Base-by-base conservation (phyloP, 805 yeast genomes). In the Candida broadrunensis region DNA sequence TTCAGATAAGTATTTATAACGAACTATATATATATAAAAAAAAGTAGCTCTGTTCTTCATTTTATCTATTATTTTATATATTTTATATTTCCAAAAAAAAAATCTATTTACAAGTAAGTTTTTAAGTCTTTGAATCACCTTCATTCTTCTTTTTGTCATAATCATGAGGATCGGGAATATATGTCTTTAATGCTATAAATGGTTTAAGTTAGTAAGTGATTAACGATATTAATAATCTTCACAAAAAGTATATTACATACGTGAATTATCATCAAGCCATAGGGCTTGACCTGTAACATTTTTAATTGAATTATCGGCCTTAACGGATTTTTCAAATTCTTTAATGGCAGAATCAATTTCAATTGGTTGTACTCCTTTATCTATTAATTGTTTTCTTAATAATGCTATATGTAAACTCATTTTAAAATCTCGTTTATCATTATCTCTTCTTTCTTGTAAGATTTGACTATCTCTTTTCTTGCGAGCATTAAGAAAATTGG, bases 361-460 rank as follows among this genome's bases (percentile, higher is more conserved):
- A 7, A 72, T 73, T 11, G 89, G 88, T n/a, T 74, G 75, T 9
- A 72, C 41, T 0, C 85, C 85, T 3, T 58, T 51, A n/a, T 80
- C 84, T 2, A 60, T 49, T 40, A 84, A 61, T 52, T 84, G 88
- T 50, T 79, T 70, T 37, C 86, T 65, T 25, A 84, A 60, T 58
- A 84, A 56, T 2, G 86, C 88, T 31, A 84, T 72, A 52, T 84
- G 91, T 54, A 83, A 62, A 4, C 76, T 71, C 84, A 83, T 77
- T 59, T 78, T 80, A 65, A 58, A 65, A 67, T 73, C 54, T 67
- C 83, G 45, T 69, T 66, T 58, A 58, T 72, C 51, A 59, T 63
- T 64, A 11, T 67, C 71, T 39, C 69, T 67, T 14, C 84, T 61
- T 46, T 78, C 83, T 45, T 76, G 72, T 21, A 78, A 50, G n/a